phyloP scores from a whole-genome alignment of 73 alveolate species.

The Symbiodinium natans region DNA sequence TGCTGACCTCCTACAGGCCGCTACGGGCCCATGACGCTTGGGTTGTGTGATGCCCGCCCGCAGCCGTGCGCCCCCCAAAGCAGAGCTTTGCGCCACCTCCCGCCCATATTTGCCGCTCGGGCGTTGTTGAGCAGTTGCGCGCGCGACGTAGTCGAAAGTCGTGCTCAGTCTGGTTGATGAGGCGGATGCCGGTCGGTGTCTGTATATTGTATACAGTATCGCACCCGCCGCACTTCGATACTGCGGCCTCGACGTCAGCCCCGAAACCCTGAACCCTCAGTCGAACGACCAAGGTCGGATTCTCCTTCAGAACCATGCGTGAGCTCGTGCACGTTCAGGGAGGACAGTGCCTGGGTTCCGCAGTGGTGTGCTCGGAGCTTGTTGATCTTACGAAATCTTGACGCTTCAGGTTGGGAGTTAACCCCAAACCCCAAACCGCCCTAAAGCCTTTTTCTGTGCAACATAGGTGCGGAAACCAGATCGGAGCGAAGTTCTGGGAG shows the following conservation, averaged over 20 bases:
- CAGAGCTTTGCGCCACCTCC: not conserved
- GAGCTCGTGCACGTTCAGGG: constrained; percentile 99
- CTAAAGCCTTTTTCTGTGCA: too few relatives aligned
- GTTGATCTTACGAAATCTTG: too few relatives aligned
- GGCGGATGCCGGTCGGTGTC: too few relatives aligned
- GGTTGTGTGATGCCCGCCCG: too few relatives aligned
- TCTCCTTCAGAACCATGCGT: constrained; percentile 96
- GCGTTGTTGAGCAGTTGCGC: not conserved
- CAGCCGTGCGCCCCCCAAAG: not conserved
- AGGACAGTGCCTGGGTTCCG: constrained; percentile 99
- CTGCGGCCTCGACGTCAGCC: not conserved
- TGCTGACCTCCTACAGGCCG: too few relatives aligned
- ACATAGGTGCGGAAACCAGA: constrained; percentile 98
- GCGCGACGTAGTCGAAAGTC: not conserved
- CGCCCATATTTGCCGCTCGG: not conserved
- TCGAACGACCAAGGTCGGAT: not conserved
- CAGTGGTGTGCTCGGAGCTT: too few relatives aligned
- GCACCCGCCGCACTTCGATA: too few relatives aligned
- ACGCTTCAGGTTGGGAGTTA: too few relatives aligned
- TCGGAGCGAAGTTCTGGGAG: constrained; percentile 99
- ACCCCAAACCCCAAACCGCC: too few relatives aligned
- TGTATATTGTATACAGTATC: too few relatives aligned
- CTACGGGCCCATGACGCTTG: too few relatives aligned
- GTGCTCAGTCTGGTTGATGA: too few relatives aligned
- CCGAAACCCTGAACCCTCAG: not conserved